A percentile compares a stretch with the other conserved stretches of the same genome.
phyloP scores from a whole-genome alignment of 768 basidiomycete species.

The Lactarius deliciosus region DNA sequence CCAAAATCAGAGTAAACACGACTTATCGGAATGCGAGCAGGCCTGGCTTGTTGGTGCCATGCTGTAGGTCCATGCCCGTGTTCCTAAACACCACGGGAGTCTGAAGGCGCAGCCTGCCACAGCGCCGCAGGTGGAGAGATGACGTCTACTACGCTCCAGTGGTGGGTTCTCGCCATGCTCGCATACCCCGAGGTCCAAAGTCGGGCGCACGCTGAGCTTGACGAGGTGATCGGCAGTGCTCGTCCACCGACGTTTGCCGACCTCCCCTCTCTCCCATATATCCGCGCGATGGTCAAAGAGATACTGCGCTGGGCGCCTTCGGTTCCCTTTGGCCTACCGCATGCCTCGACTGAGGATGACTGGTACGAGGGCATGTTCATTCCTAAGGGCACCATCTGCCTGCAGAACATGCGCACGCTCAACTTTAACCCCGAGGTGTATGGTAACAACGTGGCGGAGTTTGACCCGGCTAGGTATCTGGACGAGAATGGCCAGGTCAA shows the following conservation, averaged over 20 bases:
- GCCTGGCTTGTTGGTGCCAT: slow-evolving; percentile 7
- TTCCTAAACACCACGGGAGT: not conserved
- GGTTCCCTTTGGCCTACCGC: not conserved
- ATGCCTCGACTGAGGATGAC: not conserved
- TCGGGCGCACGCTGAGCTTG: not conserved
- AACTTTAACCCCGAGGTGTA: not conserved
- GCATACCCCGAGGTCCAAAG: not conserved
- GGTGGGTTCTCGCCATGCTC: not conserved
- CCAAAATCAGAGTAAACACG: not conserved
- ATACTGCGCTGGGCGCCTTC: not conserved
- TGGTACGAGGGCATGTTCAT: not conserved
- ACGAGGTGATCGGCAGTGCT: not conserved
- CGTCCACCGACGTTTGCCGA: not conserved
- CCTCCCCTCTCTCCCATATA: not conserved
- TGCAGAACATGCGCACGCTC: not conserved
- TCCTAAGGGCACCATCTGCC: not conserved
- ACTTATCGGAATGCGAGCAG: not conserved
- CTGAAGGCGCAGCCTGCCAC: not conserved
- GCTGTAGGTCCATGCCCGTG: slow-evolving; percentile 12
- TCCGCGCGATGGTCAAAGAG: slow-evolving; percentile 1
- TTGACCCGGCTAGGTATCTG: not conserved
- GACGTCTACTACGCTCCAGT: not conserved
- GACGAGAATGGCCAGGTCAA: not conserved
- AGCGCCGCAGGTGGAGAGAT: not conserved
- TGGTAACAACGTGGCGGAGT: not conserved